Evolutionary conservation across 352 stramenopile genomes (phyloP).

Genomic region (Thraustochytrium striatum): DNA sequence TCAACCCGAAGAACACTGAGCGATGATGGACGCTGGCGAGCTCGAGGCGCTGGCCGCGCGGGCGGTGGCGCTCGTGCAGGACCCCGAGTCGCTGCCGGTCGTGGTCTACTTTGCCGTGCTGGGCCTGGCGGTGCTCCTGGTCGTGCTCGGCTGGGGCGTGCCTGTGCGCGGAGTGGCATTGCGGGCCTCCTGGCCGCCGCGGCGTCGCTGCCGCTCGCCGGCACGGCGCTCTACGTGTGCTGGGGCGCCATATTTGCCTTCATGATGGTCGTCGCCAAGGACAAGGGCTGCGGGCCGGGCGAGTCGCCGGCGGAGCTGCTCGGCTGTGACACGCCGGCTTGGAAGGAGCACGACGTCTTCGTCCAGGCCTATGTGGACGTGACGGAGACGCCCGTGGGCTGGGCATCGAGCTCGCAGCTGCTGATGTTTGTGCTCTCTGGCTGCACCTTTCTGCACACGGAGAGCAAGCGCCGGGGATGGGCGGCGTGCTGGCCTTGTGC

Average conservation of each 20-base stretch:
- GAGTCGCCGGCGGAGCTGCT: neutral
- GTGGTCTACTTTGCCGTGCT: neutral
- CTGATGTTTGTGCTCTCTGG: slow-evolving; percentile 1
- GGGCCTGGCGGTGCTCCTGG: neutral
- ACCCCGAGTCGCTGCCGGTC: neutral
- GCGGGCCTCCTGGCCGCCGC: neutral
- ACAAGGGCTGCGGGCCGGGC: slow-evolving; percentile 1
- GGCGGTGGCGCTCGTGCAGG: neutral
- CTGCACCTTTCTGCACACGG: slow-evolving; percentile 6
- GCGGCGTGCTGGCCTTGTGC: neutral
- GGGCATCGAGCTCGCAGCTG: neutral
- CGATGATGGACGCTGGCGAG: no score
- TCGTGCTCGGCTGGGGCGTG: neutral
- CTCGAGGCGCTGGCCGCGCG: neutral
- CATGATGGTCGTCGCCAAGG: neutral
- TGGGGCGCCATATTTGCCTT: neutral
- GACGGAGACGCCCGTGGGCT: neutral
- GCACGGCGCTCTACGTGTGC: neutral
- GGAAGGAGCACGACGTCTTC: neutral
- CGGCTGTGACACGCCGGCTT: slow-evolving; percentile 1
- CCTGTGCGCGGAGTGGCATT: neutral
- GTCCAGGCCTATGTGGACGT: neutral
- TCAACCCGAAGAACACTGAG: no score
- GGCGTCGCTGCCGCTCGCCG: neutral
- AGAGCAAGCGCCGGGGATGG: neutral